Evolutionary conservation across 305 asterid genomes (phyloP).

Genomic region (Fraxinus latifolia): DNA sequence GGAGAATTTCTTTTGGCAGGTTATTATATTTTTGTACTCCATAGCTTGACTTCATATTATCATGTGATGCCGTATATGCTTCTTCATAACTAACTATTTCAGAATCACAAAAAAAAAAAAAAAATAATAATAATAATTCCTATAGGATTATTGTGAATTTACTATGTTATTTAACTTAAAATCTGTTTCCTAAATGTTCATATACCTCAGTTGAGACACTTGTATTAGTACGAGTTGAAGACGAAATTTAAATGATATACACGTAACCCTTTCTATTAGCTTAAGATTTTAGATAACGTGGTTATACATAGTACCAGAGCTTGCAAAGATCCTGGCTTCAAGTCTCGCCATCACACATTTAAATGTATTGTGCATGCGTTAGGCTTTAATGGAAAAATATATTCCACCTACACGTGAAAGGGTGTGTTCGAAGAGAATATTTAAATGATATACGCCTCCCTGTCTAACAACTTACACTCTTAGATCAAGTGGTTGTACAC

Average conservation of each 20-base stretch:
- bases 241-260: not conserved
- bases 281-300: not conserved
- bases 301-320: not conserved
- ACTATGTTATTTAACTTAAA: not conserved
- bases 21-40: constrained; percentile 30
- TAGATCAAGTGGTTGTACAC: constrained; percentile 11
- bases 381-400: not conserved
- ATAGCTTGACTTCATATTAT: constrained; percentile 15
- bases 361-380: not conserved
- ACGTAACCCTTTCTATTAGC: not conserved
- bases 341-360: not conserved
- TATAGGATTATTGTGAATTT: not conserved
- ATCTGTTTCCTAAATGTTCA: not conserved
- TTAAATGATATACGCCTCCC: not conserved
- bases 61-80: constrained; percentile 15
- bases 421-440: not conserved
- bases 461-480: not conserved
- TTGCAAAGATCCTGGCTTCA: not conserved
- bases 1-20: constrained; percentile 91
- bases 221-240: not conserved
- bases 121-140: not conserved
- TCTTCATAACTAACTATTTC: not conserved
- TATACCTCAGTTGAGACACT: not conserved
- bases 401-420: not conserved
- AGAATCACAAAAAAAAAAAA: not conserved